Base-by-base conservation (phyloP, 164 flowering plant genomes). In the Sextonia rubra region DNA sequence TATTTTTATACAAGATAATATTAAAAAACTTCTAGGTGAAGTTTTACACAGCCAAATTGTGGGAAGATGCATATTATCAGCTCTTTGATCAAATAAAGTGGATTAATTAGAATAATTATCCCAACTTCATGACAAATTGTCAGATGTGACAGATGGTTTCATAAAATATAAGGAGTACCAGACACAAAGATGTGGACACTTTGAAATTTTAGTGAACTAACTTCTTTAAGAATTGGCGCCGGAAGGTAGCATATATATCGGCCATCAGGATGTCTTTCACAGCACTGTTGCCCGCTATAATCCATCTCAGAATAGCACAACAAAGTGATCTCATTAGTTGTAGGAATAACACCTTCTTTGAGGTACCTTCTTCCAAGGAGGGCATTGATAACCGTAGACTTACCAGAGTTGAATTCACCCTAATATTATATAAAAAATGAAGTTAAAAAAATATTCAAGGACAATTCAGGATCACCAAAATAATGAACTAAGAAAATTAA, bases 341-440 rank as follows among this genome's bases (percentile, higher is more conserved):
- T 95, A 18, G 99, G 99, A 78, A 95, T 82, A 76, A 95, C 98
- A 48, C 99, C 99, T 76, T 92, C 99, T 75, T 85, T 86, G 24
- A 95, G 83, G 74, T 90, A 95, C 78, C 81, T 91, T 70, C 83
- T 78, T 75, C 99, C 98, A 75, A 95, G 97, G 68, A 92, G 92
- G 22, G 99, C 99, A 88, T 92, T 92, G 58, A 95, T 92, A 64
- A 95, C 87, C 56, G 91, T 84, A 73, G 99, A 92, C 82, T 95
- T 92, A 20, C 98, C 99, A 73, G 99, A 95, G 82, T 92, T 92
- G 75, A 92, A 95, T 76, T 95, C 99, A 74, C 99, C 98, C 98
- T 91, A 77, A n/a, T 44, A 14, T 75, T 56, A 67, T 64, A 65
- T 48, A 74, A 76, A 47, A 69, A 2, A 49, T 52, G 71, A 27